phyloP scores from a whole-genome alignment of 176 grass and related monocot genomes.

The Musa schizocarpa region DNA sequence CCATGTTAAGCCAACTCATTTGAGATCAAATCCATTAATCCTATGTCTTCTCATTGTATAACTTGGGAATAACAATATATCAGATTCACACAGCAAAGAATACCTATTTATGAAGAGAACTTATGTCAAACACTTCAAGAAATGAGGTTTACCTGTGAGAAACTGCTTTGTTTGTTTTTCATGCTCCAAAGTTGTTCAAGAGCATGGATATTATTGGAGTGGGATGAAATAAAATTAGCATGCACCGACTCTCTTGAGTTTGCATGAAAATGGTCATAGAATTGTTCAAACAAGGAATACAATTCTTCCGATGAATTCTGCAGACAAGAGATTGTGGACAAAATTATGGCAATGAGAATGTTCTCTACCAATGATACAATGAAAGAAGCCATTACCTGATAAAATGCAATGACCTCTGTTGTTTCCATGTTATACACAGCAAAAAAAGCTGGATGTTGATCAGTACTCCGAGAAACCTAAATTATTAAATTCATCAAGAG shows the following conservation, averaged over 20 bases:
- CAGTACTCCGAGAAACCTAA: constrained; percentile 72
- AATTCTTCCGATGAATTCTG: constrained; percentile 97
- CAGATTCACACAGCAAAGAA: neutral
- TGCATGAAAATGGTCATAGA: constrained; percentile 86
- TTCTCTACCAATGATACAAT: constrained; percentile 9
- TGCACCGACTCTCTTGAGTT: constrained; percentile 60
- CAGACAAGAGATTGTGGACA: constrained; percentile 19
- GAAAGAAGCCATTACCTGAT: constrained; percentile 45
- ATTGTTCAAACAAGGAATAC: constrained; percentile 75
- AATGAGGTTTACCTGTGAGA: constrained; percentile 57
- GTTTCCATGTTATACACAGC: constrained; percentile 99
- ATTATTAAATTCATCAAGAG: constrained; percentile 8
- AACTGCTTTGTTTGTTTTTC: constrained; percentile 62
- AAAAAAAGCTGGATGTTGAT: constrained; percentile 85
- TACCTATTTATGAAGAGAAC: neutral
- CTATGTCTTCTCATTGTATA: neutral
- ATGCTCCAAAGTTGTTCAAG: constrained; percentile 62
- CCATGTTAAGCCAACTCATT: neutral
- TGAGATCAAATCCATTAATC: neutral
- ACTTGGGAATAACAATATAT: neutral
- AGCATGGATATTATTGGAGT: constrained; percentile 85
- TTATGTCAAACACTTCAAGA: neutral
- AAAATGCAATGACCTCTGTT: constrained; percentile 81
- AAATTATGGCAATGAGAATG: constrained; percentile 12
- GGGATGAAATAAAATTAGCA: constrained; percentile 73